These are phyloP conservation scores for Candida nitratophila DNA, from an alignment of 805 yeast species.

Conservation along the genomic window DNA sequence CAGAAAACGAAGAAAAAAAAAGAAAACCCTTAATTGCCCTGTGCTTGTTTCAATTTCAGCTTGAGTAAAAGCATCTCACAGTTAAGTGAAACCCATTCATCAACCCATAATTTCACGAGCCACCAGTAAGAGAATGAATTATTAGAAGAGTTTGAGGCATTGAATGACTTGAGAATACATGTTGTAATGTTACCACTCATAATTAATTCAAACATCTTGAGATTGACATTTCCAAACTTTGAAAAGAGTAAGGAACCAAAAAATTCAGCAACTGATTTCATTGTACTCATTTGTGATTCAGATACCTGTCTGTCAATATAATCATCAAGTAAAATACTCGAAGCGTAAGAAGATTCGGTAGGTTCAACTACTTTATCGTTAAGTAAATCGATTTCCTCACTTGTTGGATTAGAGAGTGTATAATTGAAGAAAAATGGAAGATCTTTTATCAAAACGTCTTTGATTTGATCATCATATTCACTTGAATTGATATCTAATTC, in stretches of 20 bases:
- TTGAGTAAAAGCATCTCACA: not conserved
- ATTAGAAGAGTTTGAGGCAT: not conserved
- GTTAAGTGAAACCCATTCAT: not conserved
- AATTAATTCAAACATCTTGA: not conserved
- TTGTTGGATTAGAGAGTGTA: not conserved
- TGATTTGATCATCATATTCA: not conserved
- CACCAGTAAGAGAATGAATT: not conserved
- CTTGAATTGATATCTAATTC: not conserved
- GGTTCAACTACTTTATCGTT: not conserved
- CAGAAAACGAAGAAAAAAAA: too few species aligned
- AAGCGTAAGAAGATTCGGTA: not conserved
- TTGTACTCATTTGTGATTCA: not conserved
- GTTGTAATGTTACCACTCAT: not conserved
- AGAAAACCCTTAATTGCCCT: too few species aligned
- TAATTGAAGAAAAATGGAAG: conserved; percentile 1
- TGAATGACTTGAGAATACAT: not conserved
- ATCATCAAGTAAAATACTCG: not conserved
- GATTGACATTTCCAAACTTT: not conserved
- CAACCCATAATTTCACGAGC: not conserved
- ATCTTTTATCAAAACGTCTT: not conserved
- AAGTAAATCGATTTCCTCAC: not conserved
- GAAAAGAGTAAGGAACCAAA: not conserved
- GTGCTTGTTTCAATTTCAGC: not conserved
- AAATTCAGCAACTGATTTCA: not conserved
- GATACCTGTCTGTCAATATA: not conserved